Base-by-base conservation (phyloP, 352 stramenopile genomes). In the Phytophthora quininea region DNA sequence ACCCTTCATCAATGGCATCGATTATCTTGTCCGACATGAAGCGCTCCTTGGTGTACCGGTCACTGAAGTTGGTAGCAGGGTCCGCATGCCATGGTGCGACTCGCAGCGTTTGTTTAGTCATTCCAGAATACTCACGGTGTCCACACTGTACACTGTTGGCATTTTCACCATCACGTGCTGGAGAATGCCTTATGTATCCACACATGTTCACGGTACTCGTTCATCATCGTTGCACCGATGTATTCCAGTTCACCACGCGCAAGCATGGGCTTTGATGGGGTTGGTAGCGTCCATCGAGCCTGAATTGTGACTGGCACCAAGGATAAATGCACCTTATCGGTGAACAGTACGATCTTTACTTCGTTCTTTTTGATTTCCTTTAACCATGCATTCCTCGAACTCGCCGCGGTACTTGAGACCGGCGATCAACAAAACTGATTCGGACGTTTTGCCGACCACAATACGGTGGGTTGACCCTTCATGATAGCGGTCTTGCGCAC, bases 141-240 rank as follows among this genome's bases (percentile, higher is more conserved):
- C 91, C 32, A 97, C 79, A 24, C 19, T 24, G 19, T 24, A 24
- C 0, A 99, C 95, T 3, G 77, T 93, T 4, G 97, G 97, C 55
- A 99, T 97, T 33, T 87, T 88, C 10, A 99, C 96, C 3, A 89
- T 50, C 2, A 99, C 95, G 55, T 98, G 90, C 76, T 99, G 98
- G 74, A 99, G 54, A 99, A 98, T 0, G 97, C 97, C 31, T 94
- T 88, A 79, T 99, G 97, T 74, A 99, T 99, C 76, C 99, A 97
- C 56, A 99, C 97, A 69, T 99, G 89, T 68, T 99, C 79, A 8
- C 96, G 88, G 74, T 99, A 99, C 74, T 99, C 98, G 54, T 99
- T 95, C 9, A 98, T 43, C 2, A 97, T 99, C 1, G 97, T 99
- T 8, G 97, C 97, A 55, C 98, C 98, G 59, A 99, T 98, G 82